Conservation (phyloP, 2,329 filamentous ascomycete species). For the Penicillium sp. region DNA sequence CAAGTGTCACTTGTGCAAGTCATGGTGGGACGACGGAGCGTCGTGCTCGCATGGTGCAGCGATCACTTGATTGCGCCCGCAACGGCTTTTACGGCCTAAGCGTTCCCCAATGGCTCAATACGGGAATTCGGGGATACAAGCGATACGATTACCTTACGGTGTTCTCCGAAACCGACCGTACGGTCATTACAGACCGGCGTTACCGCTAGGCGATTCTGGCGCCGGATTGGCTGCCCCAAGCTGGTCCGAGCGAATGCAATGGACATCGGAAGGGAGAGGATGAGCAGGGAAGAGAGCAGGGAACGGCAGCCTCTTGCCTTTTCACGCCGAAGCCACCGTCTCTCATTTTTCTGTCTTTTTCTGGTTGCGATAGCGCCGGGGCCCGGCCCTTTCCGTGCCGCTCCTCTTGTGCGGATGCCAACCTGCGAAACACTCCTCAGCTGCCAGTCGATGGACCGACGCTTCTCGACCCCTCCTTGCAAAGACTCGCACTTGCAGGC, state of each 20-base stretch:
- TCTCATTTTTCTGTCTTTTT: constrained; percentile 9
- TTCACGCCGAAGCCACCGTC: constrained; percentile 8
- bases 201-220: constrained; percentile 13
- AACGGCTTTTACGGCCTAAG: constrained; percentile 3
- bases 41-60: constrained; percentile 57
- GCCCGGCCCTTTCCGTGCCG: constrained; percentile 44
- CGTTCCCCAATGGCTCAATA: not conserved
- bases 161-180: constrained; percentile 21
- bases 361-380: constrained; percentile 24
- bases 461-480: not conserved
- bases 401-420: constrained; percentile 18
- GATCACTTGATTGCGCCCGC: constrained; percentile 60
- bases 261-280: not conserved
- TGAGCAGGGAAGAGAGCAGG: constrained; percentile 11
- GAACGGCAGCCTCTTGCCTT: constrained; percentile 9
- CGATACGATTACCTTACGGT: constrained; percentile 34
- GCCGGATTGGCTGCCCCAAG: constrained; percentile 22
- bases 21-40: constrained; percentile 32
- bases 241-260: constrained; percentile 23
- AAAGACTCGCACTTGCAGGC: not conserved
- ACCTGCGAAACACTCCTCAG: constrained; percentile 2
- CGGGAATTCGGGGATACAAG: constrained; percentile 1
- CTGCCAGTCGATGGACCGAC: constrained; percentile 5
- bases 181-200: constrained; percentile 27
- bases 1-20: constrained; percentile 29